Base-by-base conservation (phyloP, 139 green algal species). In the Tetraselmis chui region DNA sequence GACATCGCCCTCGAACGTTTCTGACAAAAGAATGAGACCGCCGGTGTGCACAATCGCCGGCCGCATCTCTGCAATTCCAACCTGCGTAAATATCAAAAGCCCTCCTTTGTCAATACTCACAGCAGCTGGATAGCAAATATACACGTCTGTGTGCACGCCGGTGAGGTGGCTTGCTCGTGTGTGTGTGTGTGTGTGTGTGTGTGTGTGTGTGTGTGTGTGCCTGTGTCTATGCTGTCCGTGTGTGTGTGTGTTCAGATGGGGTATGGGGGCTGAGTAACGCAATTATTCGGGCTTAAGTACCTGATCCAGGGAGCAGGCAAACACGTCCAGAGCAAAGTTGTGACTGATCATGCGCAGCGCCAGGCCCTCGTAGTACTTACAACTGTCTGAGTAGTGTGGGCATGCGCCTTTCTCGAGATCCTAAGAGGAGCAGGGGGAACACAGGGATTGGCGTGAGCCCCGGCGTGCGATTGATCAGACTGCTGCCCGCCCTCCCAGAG, bases 241-340 rank as follows among this genome's bases (percentile, higher is more conserved):
- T n/a, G n/a, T n/a, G n/a, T n/a, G n/a, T n/a, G n/a, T n/a, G n/a
- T n/a, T n/a, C n/a, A n/a, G n/a, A n/a, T n/a, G n/a, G n/a, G n/a
- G n/a, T n/a, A n/a, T n/a, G n/a, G n/a, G n/a, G n/a, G n/a, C n/a
- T n/a, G n/a, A n/a, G n/a, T n/a, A n/a, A n/a, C n/a, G n/a, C n/a
- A n/a, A n/a, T n/a, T n/a, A n/a, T n/a, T n/a, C n/a, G n/a, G n/a
- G n/a, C n/a, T n/a, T n/a, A n/a, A n/a, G n/a, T n/a, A 93, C 90
- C 74, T 94, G 91, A 74, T 94, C 91, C 26, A 93, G 84, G 29
- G 86, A 82, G 82, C 87, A 93, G 23, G 90, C 90, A 84, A 93
- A 93, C 32, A 93, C 78, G 59, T 93, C 90, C 75, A 92, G 76
- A 24, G 59, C 59, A 2, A 86, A 67, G 29, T 86, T 82, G 22